Evolutionary conservation across 805 yeast species (phyloP).

Genomic region (Cyberlindnera lachancei): DNA sequence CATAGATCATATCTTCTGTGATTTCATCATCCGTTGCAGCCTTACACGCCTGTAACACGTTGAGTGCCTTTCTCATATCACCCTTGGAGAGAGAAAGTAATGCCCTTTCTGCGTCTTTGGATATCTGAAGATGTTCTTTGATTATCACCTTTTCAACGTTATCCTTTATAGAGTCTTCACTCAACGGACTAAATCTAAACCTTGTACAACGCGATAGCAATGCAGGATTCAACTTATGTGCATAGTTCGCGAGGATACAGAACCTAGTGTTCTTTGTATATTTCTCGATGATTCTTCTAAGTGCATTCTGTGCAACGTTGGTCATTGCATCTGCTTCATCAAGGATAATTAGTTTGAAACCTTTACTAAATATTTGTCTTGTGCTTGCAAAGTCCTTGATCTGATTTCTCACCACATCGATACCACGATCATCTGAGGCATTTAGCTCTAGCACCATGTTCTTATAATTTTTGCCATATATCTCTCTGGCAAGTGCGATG

Average conservation of each 20-base stretch:
- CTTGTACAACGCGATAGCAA: conserved; percentile 90
- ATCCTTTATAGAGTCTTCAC: conserved; percentile 55
- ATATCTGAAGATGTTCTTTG: conserved; percentile 54
- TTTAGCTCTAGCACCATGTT: conserved; percentile 92
- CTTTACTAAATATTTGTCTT: conserved; percentile 80
- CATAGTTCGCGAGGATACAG: conserved; percentile 91
- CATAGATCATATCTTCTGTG: conserved; percentile 72
- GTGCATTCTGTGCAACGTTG: conserved; percentile 75
- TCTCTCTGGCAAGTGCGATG: conserved; percentile 77
- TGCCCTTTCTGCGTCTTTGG: conserved; percentile 53
- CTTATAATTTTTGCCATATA: conserved; percentile 73
- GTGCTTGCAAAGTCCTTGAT: conserved; percentile 95
- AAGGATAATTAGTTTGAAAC: conserved; percentile 83
- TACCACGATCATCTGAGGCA: conserved; percentile 97
- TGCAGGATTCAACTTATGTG: conserved; percentile 94
- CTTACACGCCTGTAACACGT: conserved; percentile 89
- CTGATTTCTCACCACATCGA: conserved; percentile 95
- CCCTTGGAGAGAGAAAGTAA: conserved; percentile 75
- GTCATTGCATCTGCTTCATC: conserved; percentile 98
- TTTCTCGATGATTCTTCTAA: conserved; percentile 76
- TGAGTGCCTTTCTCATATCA: conserved; percentile 93
- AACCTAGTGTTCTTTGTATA: conserved; percentile 93
- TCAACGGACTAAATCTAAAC: conserved; percentile 83
- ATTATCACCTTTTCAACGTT: conserved; percentile 64
- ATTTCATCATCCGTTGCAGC: conserved; percentile 67